Evolutionary conservation across 1,139 yeast species (phyloP).

Genomic region (Sugiyamaella japonica): DNA sequence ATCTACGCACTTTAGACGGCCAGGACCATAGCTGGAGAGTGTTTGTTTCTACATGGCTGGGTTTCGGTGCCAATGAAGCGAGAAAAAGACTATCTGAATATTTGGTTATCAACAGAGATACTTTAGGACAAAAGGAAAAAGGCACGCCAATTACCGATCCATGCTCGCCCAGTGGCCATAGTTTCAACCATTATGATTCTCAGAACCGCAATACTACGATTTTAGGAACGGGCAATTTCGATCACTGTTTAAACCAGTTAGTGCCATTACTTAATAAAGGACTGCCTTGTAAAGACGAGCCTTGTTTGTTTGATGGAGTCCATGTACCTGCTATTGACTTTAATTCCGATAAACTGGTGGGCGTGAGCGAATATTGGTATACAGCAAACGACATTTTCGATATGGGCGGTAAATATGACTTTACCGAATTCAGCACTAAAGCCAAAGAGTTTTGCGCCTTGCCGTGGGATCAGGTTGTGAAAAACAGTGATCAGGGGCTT

Average conservation of each 20-base stretch:
- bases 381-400: conserved; percentile 54
- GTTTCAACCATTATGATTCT: conserved; percentile 20
- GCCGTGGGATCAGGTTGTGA: conserved; percentile 48
- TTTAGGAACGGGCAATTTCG: conserved; percentile 9
- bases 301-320: conserved; percentile 45
- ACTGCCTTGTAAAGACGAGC: conserved; percentile 45
- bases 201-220: conserved; percentile 28
- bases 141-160: conserved; percentile 50
- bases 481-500: conserved; percentile 28
- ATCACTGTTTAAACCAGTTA: conserved; percentile 30
- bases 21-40: conserved; percentile 49
- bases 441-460: conserved; percentile 51
- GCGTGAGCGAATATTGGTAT: conserved; percentile 84
- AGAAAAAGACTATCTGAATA: conserved; percentile 51
- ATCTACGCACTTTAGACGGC: conserved; percentile 47
- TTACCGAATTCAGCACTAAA: conserved; percentile 45
- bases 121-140: conserved; percentile 21
- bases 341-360: conserved; percentile 61
- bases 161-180: conserved; percentile 54
- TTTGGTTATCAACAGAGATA: conserved; percentile 24
- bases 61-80: conserved; percentile 78
- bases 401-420: conserved; percentile 45
- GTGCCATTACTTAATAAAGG: conserved; percentile 54
- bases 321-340: conserved; percentile 67
- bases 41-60: conserved; percentile 72